Conservation (phyloP, 2,329 filamentous ascomycete genomes). For the Diaporthe sp. region DNA sequence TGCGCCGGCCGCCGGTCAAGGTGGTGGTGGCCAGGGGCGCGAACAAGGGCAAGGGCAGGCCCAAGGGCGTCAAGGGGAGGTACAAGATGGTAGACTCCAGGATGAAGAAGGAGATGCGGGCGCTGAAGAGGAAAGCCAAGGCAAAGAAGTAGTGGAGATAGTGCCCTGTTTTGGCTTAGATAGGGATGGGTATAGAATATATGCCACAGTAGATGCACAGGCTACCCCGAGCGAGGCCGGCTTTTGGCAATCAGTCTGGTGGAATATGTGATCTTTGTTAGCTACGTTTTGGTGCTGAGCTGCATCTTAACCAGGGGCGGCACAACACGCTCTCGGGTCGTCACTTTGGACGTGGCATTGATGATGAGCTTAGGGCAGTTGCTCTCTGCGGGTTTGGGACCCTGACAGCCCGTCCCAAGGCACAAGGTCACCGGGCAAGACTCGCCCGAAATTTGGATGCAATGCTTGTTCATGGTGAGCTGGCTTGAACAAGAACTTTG, state of each 20-base stretch:
- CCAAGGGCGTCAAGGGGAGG: slow-evolving; percentile 46
- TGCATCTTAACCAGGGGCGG: neutral
- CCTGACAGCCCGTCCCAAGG: neutral
- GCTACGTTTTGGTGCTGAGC: neutral
- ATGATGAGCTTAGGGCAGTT: slow-evolving; percentile 15
- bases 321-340: neutral
- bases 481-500: neutral
- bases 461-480: neutral
- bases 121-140: slow-evolving; percentile 82
- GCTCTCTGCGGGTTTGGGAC: too few species aligned
- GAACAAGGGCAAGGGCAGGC: slow-evolving; percentile 37
- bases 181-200: neutral
- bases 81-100: slow-evolving; percentile 97
- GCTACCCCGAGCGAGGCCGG: neutral
- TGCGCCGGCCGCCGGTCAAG: slow-evolving; percentile 83
- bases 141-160: slow-evolving; percentile 61
- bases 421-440: neutral
- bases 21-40: slow-evolving; percentile 88
- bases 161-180: neutral
- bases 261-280: neutral
- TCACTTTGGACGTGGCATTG: neutral
- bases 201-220: neutral
- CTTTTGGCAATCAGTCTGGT: neutral
- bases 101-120: slow-evolving; percentile 96
- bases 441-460: neutral